phyloP scores from a whole-genome alignment of 225 moss, liverwort and hornwort genomes.

The Lunularia cruciata region DNA sequence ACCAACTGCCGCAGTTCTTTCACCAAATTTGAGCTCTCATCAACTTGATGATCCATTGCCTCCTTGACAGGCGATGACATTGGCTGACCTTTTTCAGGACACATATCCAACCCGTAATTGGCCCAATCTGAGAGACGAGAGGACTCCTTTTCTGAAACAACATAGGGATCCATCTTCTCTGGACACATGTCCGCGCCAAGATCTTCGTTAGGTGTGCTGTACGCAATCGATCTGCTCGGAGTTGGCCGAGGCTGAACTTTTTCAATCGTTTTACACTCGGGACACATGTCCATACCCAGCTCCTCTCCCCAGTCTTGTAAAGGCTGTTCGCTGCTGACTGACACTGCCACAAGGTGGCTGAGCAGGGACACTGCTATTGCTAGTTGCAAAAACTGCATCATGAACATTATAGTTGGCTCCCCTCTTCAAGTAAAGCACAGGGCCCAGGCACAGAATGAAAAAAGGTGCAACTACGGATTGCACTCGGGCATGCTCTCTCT shows the following conservation, averaged over 20 bases:
- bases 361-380: conserved; percentile 23
- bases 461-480: conserved; percentile 8
- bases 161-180: conserved; percentile 16
- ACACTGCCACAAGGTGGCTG: conserved; percentile 21
- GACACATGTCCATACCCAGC: conserved; percentile 35
- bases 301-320: conserved; percentile 15
- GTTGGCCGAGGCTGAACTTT: not conserved
- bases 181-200: conserved; percentile 30
- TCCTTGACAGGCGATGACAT: conserved; percentile 11
- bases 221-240: not conserved
- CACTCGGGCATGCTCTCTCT: conserved; percentile 6
- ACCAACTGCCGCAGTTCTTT: conserved; percentile 30
- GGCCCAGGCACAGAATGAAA: not conserved
- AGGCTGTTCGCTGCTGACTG: conserved; percentile 3
- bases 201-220: conserved; percentile 14
- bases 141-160: not conserved
- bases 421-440: not conserved
- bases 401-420: not conserved
- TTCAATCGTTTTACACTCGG: conserved; percentile 27
- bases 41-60: not conserved
- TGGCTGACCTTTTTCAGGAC: conserved; percentile 33
- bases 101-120: conserved; percentile 29
- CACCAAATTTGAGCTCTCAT: conserved; percentile 8
- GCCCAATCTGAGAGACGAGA: not conserved
- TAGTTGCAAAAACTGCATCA: conserved; percentile 9